Evolutionary conservation across 2,329 filamentous ascomycete genomes (phyloP), one percentile per base, ranked within the genome.

Genomic region (Xylariaceae sp.): DNA sequence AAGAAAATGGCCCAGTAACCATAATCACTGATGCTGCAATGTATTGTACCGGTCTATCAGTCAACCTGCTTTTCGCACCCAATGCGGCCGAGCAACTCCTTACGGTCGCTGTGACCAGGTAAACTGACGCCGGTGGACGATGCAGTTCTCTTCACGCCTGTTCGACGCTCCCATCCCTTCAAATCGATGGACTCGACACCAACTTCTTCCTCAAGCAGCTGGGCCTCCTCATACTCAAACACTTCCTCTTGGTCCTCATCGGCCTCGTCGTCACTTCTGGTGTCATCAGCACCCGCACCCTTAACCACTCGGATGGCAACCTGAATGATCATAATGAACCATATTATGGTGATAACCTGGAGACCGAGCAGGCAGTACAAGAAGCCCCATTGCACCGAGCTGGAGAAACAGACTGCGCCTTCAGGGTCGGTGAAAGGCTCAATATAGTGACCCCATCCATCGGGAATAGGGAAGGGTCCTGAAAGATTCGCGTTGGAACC

Each of bases 301-400:
- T 81, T 83, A 37, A 98, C 71, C 5, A 98, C 92, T 59, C 88
- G 87, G 60, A 89, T 81, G 20, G 92, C 92, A 2, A 99, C 90
- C 54, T 87, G 85, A 40, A 93, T 75, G 64, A 98, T 96, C 86
- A 96, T 89, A 60, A 80, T 81, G 69, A 98, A 96, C 95, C 95
- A 98, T 59, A 90, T 81, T 37, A 96, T 77, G 29, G 90, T 92
- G 50, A 99, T 82, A 20, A 81, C 78, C 74, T 98, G 92, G 20
- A 99, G 80, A 40, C 88, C 82, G 12, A 96, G 78, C 2, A 99
- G 84, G 40, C 91, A 81, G 9, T 81, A 79, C 16, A 98, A 78
- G 77, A 98, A 98, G 12, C 81, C 79, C 81, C 85, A 89, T 67
- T 88, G 87, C 67, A 97, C 85, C 10, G 80, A 81, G 20, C 85